A percentile compares a stretch with the other conserved stretches of the same genome.
phyloP scores from a whole-genome alignment of 148 eudicot genomes.

The Camellia granthamiana region DNA sequence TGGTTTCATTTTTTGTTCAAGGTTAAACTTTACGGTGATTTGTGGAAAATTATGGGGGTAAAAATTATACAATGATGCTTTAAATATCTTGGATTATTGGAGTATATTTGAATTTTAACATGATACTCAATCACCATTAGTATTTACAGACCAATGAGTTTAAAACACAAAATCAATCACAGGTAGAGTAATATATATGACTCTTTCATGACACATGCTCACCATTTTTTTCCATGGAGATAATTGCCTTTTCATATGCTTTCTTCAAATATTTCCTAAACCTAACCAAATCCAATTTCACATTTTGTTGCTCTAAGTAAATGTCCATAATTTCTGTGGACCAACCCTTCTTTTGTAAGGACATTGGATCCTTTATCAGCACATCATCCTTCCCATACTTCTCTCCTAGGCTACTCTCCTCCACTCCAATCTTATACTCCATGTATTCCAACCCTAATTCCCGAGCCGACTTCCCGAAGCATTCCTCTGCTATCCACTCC shows the following conservation, averaged over 20 bases:
- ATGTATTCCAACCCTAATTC: slow-evolving; percentile 47
- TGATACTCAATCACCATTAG: background rate
- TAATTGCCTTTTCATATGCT: slow-evolving; percentile 50
- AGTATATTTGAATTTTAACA: background rate
- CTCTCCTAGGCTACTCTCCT: slow-evolving; percentile 45
- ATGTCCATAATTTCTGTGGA: slow-evolving; percentile 26
- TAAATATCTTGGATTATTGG: background rate
- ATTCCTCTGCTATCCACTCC: slow-evolving; percentile 38
- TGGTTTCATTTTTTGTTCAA: no score
- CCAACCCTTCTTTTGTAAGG: slow-evolving; percentile 27
- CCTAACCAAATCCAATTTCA: slow-evolving; percentile 36
- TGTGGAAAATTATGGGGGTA: no score
- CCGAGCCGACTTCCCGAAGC: slow-evolving; percentile 37
- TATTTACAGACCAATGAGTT: no score
- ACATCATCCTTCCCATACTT: slow-evolving; percentile 36
- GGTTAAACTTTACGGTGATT: no score
- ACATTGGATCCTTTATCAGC: slow-evolving; percentile 35
- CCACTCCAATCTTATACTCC: slow-evolving; percentile 45
- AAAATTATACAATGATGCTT: no score
- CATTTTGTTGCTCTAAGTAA: slow-evolving; percentile 58
- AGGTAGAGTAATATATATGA: no score
- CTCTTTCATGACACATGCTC: background rate
- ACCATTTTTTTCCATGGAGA: slow-evolving; percentile 26
- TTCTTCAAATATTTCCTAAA: slow-evolving; percentile 38
- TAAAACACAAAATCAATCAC: no score